Conservation (phyloP, 139 green algal species). For the Chlorella sp. region DNA sequence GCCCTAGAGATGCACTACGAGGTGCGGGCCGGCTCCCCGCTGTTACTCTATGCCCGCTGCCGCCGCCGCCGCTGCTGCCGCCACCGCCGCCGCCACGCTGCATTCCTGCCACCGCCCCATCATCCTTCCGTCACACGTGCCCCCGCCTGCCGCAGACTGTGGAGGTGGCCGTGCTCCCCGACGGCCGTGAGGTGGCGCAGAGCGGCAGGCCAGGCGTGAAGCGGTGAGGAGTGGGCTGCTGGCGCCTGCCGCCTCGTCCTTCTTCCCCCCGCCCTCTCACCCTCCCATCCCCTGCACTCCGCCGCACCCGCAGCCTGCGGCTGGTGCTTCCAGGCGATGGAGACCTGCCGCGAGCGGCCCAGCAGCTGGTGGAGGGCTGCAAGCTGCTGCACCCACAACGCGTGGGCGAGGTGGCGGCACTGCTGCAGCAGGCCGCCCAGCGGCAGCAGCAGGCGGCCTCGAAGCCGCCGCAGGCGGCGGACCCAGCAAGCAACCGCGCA, state of each 20-base stretch:
- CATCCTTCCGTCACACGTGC: not conserved
- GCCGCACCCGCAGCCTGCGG: constrained; percentile 64
- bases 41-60: not conserved
- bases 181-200: not conserved
- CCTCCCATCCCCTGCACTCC: constrained; percentile 28
- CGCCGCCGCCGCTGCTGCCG: not conserved
- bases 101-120: not conserved
- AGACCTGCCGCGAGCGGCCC: constrained; percentile 65
- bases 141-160: constrained; percentile 1
- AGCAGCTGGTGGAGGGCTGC: constrained; percentile 77
- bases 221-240: not conserved
- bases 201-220: constrained; percentile 34
- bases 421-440: constrained; percentile 60
- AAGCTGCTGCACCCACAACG: constrained; percentile 85
- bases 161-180: not conserved
- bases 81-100: too few species aligned
- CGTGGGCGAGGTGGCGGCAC: constrained; percentile 54
- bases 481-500: not conserved
- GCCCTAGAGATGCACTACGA: constrained; percentile 24
- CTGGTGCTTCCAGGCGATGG: constrained; percentile 48
- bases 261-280: constrained; percentile 43
- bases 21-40: not conserved
- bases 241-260: too few species aligned
- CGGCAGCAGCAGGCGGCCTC: constrained; percentile 4
- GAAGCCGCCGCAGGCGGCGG: not conserved